Base-by-base conservation (phyloP, 129 eudicot species). In the Scalesia atractyloides region DNA sequence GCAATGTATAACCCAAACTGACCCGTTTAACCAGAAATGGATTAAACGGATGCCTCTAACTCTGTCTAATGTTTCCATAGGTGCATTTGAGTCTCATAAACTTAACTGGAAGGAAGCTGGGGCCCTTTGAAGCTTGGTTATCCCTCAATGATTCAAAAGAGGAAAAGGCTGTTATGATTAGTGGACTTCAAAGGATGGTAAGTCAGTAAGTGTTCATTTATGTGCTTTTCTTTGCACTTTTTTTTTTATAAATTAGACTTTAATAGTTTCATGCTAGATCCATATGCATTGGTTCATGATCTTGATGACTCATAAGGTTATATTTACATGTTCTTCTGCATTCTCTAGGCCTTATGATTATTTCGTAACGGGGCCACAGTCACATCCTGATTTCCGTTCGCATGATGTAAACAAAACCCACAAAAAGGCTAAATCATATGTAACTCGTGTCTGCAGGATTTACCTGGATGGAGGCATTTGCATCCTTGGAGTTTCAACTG, bases 111-210 rank as follows among this genome's bases (percentile, higher is more conserved):
- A 84, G 85, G 74, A 78, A 73, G 17, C 79, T 94, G 52, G 98
- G 98, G 18, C 98, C 98, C 30, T 93, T 94, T 73, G 89, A 90
- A 79, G 90, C 90, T 26, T 86, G 86, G 89, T 56, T 90, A 70
- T 86, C 90, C 11, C 81, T 84, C 44, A 79, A 66, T 77, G 98
- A 84, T 84, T 49, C 83, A 15, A 80, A 63, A 20, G 95, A 88
- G 53, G 97, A 94, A 82, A 90, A 82, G 77, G 92, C 82, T 69
- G 88, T 90, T 63, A 83, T 86, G 97, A 84, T 94, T 76, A 88
- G 89, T 73, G 98, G 98, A 78, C 89, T 94, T 17, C 98, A 88
- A 75, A 88, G 74, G 51, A 79, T 84, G 89, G 98, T 94, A 44
- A 36, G 24, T 68, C 59, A 20, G 18, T n/a, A 69, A 84, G 79